Evolutionary conservation across 345 rosid species (phyloP), one percentile per base, ranked within the genome.

Genomic region (Xanthoceras sorbifolium): DNA sequence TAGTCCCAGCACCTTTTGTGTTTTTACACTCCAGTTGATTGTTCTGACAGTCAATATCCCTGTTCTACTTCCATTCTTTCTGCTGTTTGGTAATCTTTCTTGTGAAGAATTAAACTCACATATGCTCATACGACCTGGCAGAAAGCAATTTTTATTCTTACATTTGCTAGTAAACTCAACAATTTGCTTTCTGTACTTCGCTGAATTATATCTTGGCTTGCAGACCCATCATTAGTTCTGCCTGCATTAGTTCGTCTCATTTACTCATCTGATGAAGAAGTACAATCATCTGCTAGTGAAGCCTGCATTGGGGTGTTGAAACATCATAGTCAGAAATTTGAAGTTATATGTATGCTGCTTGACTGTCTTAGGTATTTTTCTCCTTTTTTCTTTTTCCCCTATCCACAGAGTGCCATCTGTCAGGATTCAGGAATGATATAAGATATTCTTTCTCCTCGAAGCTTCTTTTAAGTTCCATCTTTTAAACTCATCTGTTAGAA

Each of bases 221-320:
- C 97, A 93, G 97, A 89, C 72, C 97, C 97, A 69, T 84, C 91
- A 15, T 61, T 84, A 10, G 89, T 89, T 71, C 74, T 94, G 86
- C 91, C 97, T 65, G 83, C 88, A 42, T 73, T 92, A 36, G 83
- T 94, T 76, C 84, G 62, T 67, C 88, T 88, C 73, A 72, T 89
- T 62, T 84, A 82, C 86, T 86, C 90, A 70, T 79, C 90, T 79
- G 84, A 86, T 86, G 86, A 72, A 63, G 79, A 84, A 55, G 73
- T 75, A 69, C 84, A 72, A 26, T 82, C 83, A 76, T 80, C 85
- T 55, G 97, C 90, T 68, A 67, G 80, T 68, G 84, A 84, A 77
- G 82, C 89, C 78, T 86, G 92, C 57, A 76, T 89, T 77, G 85
- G 83, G 78, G 67, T 93, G 80, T 92, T 94, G 64, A 82, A 83